phyloP scores from a whole-genome alignment of 768 basidiomycete genomes.

The Trametes coccinea region DNA sequence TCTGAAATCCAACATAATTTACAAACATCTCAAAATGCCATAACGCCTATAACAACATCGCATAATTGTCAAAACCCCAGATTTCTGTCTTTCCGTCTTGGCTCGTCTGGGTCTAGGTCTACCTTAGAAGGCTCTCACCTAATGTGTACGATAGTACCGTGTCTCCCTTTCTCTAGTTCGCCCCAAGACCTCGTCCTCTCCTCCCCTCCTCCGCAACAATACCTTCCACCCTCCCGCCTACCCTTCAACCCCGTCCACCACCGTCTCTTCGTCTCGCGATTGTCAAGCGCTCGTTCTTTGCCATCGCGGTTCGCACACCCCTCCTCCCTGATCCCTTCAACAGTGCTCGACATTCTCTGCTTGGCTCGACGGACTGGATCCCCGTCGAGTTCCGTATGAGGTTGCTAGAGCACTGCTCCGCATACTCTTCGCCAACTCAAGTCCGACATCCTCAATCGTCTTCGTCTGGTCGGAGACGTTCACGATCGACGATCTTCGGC shows the following conservation, averaged over 20 bases:
- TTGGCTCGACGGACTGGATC: background rate
- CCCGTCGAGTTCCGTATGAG: background rate
- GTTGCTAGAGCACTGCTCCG: background rate
- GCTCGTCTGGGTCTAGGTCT: background rate
- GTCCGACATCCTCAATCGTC: background rate
- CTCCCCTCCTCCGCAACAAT: too few species aligned
- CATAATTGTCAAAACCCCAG: too few species aligned
- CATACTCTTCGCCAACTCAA: background rate
- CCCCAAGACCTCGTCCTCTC: too few species aligned
- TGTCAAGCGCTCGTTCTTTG: background rate
- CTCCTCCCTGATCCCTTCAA: background rate
- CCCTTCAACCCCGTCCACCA: too few species aligned
- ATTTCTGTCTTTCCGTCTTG: too few species aligned
- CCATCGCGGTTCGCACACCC: background rate
- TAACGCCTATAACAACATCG: too few species aligned
- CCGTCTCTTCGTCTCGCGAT: background rate
- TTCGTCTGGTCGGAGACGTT: conserved; percentile 4
- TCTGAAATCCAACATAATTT: too few species aligned
- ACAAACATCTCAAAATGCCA: too few species aligned
- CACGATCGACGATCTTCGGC: background rate
- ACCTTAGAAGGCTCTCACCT: too few species aligned
- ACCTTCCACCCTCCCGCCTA: too few species aligned
- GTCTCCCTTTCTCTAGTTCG: too few species aligned
- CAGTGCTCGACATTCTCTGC: background rate
- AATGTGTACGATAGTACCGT: too few species aligned